These are phyloP conservation scores for Annona squamosa DNA, from an alignment of 164 flowering plant species.

Conservation along the genomic window DNA sequence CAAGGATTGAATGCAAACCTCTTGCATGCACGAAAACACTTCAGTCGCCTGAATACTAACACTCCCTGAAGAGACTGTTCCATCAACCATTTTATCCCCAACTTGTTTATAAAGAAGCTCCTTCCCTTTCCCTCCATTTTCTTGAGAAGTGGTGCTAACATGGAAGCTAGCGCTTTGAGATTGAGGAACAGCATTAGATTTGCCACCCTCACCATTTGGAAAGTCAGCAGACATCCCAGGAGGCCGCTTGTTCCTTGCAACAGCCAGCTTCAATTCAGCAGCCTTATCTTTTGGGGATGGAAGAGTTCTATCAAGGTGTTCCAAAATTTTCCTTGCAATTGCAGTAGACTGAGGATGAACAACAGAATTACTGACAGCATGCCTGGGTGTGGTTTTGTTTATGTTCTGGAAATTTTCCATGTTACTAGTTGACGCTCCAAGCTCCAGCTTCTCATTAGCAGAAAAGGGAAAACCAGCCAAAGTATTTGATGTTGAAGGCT, in stretches of 20 bases:
- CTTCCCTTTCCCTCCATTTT: constrained; percentile 18
- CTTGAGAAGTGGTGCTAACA: constrained; percentile 16
- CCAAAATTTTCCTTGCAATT: constrained; percentile 63
- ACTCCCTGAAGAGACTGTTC: constrained; percentile 20
- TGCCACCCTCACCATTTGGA: constrained; percentile 11
- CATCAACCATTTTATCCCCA: constrained; percentile 14
- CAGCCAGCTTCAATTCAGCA: constrained; percentile 55
- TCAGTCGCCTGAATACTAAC: constrained; percentile 16
- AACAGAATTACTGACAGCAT: constrained; percentile 16
- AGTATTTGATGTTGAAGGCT: constrained; percentile 21
- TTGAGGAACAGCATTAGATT: constrained; percentile 9
- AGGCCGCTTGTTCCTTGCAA: constrained; percentile 35
- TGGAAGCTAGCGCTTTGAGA: constrained; percentile 8
- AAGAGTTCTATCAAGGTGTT: constrained; percentile 60
- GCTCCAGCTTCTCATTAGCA: constrained; percentile 29
- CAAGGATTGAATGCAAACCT: constrained; percentile 23
- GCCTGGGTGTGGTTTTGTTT: constrained; percentile 18
- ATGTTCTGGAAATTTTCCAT: constrained; percentile 19
- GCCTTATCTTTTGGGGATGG: constrained; percentile 58
- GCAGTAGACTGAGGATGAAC: constrained; percentile 52
- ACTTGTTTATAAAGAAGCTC: constrained; percentile 14
- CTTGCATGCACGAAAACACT: constrained; percentile 8
- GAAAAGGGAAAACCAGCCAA: constrained; percentile 25
- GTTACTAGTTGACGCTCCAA: constrained; percentile 27
- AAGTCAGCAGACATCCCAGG: constrained; percentile 17